Conservation (phyloP, 139 green algal genomes). For the Yamagishiella unicocca region DNA sequence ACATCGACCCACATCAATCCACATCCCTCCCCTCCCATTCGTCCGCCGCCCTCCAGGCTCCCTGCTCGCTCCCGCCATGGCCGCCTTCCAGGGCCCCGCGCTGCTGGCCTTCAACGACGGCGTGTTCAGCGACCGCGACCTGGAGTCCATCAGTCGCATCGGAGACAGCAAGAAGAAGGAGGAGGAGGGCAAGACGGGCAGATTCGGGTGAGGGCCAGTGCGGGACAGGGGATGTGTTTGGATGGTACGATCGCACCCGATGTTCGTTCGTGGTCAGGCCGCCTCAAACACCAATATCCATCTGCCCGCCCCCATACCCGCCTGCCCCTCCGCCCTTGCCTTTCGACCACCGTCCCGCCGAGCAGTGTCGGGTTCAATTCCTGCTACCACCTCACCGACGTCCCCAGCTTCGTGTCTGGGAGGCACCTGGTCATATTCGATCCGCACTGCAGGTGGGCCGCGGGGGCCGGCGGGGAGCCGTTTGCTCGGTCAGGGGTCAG, state of each 20-base stretch:
- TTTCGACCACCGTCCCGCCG: background rate
- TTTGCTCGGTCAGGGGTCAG: too few relatives aligned
- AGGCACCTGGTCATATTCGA: slow-evolving; percentile 82
- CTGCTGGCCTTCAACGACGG: slow-evolving; percentile 83
- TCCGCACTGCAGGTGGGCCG: slow-evolving; percentile 65
- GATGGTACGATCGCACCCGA: too few relatives aligned
- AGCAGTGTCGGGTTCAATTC: slow-evolving; percentile 80
- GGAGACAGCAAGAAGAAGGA: slow-evolving; percentile 79
- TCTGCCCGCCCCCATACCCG: too few relatives aligned
- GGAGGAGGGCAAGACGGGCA: slow-evolving; percentile 59
- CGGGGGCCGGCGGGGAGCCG: background rate
- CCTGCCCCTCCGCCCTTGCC: too few relatives aligned
- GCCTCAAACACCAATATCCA: too few relatives aligned
- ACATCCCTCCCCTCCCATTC: background rate
- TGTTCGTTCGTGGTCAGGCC: too few relatives aligned
- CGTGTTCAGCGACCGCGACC: slow-evolving; percentile 77
- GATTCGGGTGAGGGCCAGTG: slow-evolving; percentile 48
- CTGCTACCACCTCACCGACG: slow-evolving; percentile 85
- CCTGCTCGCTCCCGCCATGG: slow-evolving; percentile 61
- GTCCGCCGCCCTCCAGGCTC: slow-evolving; percentile 22
- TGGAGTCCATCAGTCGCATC: slow-evolving; percentile 80
- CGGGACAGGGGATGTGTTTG: background rate
- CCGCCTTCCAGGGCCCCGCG: slow-evolving; percentile 74
- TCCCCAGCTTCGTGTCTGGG: slow-evolving; percentile 79
- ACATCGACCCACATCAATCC: too few relatives aligned